Conservation (phyloP, 2,329 filamentous ascomycete genomes). For the Tolypocladium cylindrosporum region DNA sequence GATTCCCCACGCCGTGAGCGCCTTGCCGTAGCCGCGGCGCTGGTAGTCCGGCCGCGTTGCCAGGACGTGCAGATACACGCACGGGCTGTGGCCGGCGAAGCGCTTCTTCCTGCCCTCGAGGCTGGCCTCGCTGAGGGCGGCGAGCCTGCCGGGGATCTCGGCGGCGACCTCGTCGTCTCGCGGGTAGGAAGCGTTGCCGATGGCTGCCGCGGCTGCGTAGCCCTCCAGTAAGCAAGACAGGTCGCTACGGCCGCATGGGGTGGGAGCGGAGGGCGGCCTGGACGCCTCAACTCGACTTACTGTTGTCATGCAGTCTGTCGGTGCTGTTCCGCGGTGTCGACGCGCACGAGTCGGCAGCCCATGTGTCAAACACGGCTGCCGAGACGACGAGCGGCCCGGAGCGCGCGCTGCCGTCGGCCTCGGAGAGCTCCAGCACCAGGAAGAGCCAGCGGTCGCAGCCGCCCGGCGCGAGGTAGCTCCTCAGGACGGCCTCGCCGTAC, state of each 20-base stretch:
- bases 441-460: constrained; percentile 1
- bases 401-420: background rate
- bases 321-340: background rate
- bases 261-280: no score
- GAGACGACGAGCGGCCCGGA: constrained; percentile 4
- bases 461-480: constrained; percentile 1
- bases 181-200: background rate
- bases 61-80: constrained; percentile 6
- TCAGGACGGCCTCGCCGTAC: background rate
- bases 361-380: constrained; percentile 8
- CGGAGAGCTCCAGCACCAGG: constrained; percentile 6
- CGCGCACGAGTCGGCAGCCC: background rate
- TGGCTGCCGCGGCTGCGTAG: background rate
- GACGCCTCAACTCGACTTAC: background rate
- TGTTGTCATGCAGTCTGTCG: background rate
- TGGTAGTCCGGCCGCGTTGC: constrained; percentile 7
- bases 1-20: constrained; percentile 4
- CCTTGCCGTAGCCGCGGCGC: constrained; percentile 7
- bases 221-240: background rate
- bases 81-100: constrained; percentile 2
- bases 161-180: background rate
- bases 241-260: no score
- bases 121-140: background rate
- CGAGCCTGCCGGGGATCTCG: background rate
- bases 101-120: background rate